phyloP scores from a whole-genome alignment of 2,329 filamentous ascomycete species.

The Cucurbitaria berberidis region DNA sequence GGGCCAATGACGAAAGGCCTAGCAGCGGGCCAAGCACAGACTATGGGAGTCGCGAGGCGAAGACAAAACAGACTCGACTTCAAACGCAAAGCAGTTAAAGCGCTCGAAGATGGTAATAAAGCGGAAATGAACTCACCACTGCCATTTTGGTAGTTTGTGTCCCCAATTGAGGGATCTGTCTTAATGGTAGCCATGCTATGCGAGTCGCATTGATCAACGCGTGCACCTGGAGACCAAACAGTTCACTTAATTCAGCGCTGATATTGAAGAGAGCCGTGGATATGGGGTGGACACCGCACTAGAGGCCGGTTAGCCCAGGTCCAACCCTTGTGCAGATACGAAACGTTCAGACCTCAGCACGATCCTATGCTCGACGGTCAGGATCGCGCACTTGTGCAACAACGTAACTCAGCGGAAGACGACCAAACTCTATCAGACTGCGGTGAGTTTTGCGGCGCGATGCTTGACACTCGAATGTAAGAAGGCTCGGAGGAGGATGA shows the following conservation, averaged over 20 bases:
- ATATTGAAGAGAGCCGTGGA: conserved; percentile 12
- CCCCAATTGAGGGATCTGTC: conserved; percentile 39
- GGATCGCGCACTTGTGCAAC: conserved; percentile 2
- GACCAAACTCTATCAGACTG: neutral
- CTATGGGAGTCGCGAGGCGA: conserved; percentile 33
- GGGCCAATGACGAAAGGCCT: conserved; percentile 27
- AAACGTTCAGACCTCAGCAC: conserved; percentile 28
- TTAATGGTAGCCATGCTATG: conserved; percentile 46
- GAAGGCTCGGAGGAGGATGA: neutral
- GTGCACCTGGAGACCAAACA: conserved; percentile 18
- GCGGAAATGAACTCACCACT: conserved; percentile 39
- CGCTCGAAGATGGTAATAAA: conserved; percentile 25
- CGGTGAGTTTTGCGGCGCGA: neutral
- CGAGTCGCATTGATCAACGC: conserved; percentile 35
- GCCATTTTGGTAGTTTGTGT: conserved; percentile 39
- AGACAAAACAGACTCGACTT: conserved; percentile 42
- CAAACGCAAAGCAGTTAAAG: conserved; percentile 40
- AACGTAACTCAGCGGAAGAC: conserved; percentile 3
- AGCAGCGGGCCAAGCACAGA: conserved; percentile 25
- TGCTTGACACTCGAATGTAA: neutral
- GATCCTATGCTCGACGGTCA: conserved; percentile 3
- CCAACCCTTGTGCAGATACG: conserved; percentile 28
- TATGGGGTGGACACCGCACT: conserved; percentile 15
- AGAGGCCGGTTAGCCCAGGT: conserved; percentile 30
- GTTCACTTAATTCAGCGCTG: conserved; percentile 11